Conservation (phyloP, 495 filamentous ascomycete genomes). For the Entonaema liquescens region DNA sequence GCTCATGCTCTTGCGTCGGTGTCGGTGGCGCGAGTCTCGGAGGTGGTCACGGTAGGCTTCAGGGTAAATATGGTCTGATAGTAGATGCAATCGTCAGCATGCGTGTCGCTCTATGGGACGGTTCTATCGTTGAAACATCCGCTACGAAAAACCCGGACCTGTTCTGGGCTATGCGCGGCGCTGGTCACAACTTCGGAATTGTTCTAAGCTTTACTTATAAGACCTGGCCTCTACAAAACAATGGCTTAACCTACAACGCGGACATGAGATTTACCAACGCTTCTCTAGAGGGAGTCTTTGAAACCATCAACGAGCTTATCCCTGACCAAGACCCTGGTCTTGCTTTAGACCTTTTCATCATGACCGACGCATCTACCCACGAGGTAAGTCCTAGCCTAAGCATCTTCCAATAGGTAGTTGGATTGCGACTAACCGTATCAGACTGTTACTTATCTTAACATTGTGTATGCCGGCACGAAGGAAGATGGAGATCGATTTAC, state of each 20-base stretch:
- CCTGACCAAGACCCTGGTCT: not conserved
- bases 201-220: conserved; percentile 21
- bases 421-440: not conserved
- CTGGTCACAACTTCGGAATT: conserved; percentile 62
- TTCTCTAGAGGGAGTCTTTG: conserved; percentile 9
- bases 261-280: conserved; percentile 18
- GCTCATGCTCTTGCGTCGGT: conserved; percentile 56
- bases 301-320: conserved; percentile 11
- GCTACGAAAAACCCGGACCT: conserved; percentile 53
- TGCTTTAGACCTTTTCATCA: not conserved
- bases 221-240: conserved; percentile 11
- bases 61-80: conserved; percentile 65
- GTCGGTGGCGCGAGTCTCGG: conserved; percentile 68
- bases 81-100: conserved; percentile 65
- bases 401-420: not conserved
- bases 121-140: conserved; percentile 56
- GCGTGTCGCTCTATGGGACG: conserved; percentile 69
- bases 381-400: not conserved
- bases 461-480: not conserved
- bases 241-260: conserved; percentile 12
- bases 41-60: conserved; percentile 65
- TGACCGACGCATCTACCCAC: not conserved
- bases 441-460: conserved; percentile 1
- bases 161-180: conserved; percentile 62
- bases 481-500: not conserved